Evolutionary conservation across 306 rosid genomes (phyloP), one percentile per base, ranked within the genome.

Genomic region (Cicer judaicum): DNA sequence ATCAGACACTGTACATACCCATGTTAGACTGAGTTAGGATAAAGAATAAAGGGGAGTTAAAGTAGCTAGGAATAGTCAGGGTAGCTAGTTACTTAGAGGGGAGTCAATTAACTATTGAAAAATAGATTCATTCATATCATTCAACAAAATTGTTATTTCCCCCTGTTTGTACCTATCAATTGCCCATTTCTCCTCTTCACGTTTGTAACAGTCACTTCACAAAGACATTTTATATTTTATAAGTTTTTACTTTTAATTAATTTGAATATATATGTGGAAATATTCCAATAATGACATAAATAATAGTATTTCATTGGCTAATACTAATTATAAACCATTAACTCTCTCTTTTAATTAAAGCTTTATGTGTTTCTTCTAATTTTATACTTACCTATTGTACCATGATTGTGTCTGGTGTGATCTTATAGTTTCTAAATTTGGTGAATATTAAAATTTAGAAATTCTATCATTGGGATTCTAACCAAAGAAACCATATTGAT

Each of bases 71-170:
- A 49, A 49, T n/a, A 6, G 8, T 12, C n/a, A 49, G 14, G 55
- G 55, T 49, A 49, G 19, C 12, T 49, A 6, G 55, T 49, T 12
- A n/a, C 5, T 49, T 49, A 49, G 55, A 49, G 8, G 19, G 13
- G 55, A 49, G 8, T 50, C 15, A 15, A 6, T 14, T 50, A 14
- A 19, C 13, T 55, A 55, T 55, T 15, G 57, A 15, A 52, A 52
- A 15, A 19, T 19, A 56, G 62, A 59, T 59, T 59, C 64, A 59
- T 59, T 29, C 65, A 21, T 21, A 56, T 56, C 39, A 21, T 56
- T 56, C 39, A 56, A 21, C 10, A 56, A 56, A 8, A 19, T 21
- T 11, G 43, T 34, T 60, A 14, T 60, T 13, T 34, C 65, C 43
- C 4, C 13, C 12, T 60, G 42, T 12, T 2, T 34, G 18, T 12